Percentiles rank a stretch among this genome's conserved stretches.
phyloP scores from a whole-genome alignment of 1,284 basidiomycete species.

The Wolfiporia cocos region DNA sequence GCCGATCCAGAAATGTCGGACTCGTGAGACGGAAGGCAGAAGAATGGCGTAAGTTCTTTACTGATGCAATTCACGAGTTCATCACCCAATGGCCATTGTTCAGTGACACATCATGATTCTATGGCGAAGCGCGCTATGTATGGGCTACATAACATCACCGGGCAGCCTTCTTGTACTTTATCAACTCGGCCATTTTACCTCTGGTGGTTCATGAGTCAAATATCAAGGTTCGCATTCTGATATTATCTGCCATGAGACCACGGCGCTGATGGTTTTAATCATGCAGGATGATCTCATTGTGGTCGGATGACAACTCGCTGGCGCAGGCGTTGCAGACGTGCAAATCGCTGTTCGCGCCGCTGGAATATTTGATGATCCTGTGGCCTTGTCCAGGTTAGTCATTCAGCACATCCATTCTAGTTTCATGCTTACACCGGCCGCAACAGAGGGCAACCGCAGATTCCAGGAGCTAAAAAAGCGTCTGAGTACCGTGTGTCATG shows the following conservation, averaged over 20 bases:
- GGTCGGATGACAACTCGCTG: constrained; percentile 55
- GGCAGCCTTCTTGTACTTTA: constrained; percentile 42
- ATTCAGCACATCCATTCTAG: background rate
- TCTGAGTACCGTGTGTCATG: constrained; percentile 41
- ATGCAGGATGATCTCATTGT: constrained; percentile 50
- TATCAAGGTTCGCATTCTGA: constrained; percentile 44
- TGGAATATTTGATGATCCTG: constrained; percentile 58
- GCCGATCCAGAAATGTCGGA: constrained; percentile 43
- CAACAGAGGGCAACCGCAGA: constrained; percentile 45
- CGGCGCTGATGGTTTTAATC: too few species aligned
- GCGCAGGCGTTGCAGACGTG: constrained; percentile 61
- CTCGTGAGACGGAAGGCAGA: constrained; percentile 61
- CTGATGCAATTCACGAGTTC: constrained; percentile 2
- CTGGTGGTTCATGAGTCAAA: constrained; percentile 76
- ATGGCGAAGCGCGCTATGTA: constrained; percentile 56
- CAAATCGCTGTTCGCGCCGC: constrained; percentile 51
- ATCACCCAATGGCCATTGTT: constrained; percentile 4
- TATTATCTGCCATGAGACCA: too few species aligned
- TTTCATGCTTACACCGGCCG: background rate
- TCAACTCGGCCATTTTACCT: constrained; percentile 56
- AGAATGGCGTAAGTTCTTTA: constrained; percentile 64
- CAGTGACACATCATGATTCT: constrained; percentile 58
- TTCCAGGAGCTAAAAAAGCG: constrained; percentile 42
- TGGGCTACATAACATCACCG: constrained; percentile 58
- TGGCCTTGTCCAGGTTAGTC: constrained; percentile 63